phyloP scores from a whole-genome alignment of 208 protist genomes.

The Wallacemonas sp. region DNA sequence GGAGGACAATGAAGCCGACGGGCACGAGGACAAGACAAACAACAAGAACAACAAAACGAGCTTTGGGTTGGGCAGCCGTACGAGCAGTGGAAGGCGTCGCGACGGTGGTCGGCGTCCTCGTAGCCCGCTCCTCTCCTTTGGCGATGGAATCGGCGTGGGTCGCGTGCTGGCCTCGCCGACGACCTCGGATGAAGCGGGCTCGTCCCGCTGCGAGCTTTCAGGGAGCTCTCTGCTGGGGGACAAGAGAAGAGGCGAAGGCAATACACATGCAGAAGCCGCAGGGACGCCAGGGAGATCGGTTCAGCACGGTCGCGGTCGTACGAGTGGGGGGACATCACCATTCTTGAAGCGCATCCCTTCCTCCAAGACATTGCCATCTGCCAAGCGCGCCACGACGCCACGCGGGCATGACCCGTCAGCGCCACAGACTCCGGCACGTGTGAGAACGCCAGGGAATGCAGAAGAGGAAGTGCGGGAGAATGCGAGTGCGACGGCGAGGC shows the following conservation, averaged over 20 bases:
- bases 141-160: background rate
- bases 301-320: background rate
- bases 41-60: background rate
- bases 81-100: background rate
- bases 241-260: too few species aligned
- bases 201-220: too few species aligned
- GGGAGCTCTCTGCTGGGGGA: too few species aligned
- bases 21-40: background rate
- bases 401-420: too few species aligned
- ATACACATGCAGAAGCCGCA: too few species aligned
- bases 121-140: background rate
- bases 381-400: background rate
- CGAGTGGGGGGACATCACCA: background rate
- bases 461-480: too few species aligned
- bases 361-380: background rate
- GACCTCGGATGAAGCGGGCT: background rate
- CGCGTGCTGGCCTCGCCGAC: background rate
- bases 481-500: too few species aligned
- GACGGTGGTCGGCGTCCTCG: background rate
- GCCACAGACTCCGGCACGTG: too few species aligned
- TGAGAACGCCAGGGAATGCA: too few species aligned
- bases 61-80: background rate
- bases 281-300: too few species aligned
- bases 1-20: too few species aligned
- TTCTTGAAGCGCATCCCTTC: conserved; percentile 10